phyloP scores from a whole-genome alignment of 305 asterid genomes.

The Nicotiana rustica region DNA sequence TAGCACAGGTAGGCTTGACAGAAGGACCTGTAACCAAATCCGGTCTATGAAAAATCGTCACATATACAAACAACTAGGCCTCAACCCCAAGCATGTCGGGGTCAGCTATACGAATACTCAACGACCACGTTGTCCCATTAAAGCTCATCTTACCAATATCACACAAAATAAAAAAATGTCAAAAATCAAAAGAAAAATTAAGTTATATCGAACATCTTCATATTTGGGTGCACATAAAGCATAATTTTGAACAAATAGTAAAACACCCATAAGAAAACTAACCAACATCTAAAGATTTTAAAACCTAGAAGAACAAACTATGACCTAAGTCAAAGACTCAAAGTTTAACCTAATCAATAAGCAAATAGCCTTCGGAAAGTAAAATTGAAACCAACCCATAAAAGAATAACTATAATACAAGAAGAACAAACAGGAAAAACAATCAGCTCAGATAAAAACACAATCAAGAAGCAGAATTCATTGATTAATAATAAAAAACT shows the following conservation, averaged over 20 bases:
- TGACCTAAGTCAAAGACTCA: conserved; percentile 23
- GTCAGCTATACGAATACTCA: background rate
- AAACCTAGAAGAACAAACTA: conserved; percentile 9
- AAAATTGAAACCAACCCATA: background rate
- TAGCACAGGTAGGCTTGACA: background rate
- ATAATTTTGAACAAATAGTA: background rate
- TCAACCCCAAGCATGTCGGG: background rate
- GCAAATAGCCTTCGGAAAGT: background rate
- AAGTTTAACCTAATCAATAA: background rate
- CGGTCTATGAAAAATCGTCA: background rate
- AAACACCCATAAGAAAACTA: conserved; percentile 18
- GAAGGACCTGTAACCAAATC: conserved; percentile 2
- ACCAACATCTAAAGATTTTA: conserved; percentile 1
- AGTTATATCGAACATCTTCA: background rate
- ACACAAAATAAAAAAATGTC: background rate
- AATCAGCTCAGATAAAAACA: conserved; percentile 20
- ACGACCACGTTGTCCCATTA: background rate
- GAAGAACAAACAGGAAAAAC: conserved; percentile 7
- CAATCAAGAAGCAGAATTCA: background rate
- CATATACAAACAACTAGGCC: background rate
- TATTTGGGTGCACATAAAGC: background rate
- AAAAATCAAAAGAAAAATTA: background rate
- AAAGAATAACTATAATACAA: background rate
- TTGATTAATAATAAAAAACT: background rate
- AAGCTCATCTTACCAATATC: conserved; percentile 9